Conservation (phyloP, 176 grass and related monocot species). For the Dactylis glomerata region DNA sequence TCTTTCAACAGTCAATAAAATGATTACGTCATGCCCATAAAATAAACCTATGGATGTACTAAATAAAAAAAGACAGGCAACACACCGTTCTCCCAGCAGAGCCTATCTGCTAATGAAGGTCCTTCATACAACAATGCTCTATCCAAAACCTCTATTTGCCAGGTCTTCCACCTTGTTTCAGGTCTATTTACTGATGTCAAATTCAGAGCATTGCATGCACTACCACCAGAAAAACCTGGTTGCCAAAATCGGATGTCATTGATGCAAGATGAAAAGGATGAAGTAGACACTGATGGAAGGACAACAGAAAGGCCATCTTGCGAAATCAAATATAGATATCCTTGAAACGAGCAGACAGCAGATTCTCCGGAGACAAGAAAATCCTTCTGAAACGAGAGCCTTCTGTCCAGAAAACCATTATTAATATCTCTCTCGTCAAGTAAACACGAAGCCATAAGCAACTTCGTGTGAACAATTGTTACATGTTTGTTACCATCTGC, state of each 20-base stretch:
- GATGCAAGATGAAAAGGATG: conserved; percentile 35
- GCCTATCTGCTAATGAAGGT: conserved; percentile 56
- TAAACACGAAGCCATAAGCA: conserved; percentile 38
- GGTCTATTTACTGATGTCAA: conserved; percentile 38
- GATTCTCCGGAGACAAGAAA: conserved; percentile 53
- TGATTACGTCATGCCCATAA: neutral
- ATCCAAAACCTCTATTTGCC: conserved; percentile 95
- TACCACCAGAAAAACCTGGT: conserved; percentile 29
- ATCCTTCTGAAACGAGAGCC: conserved; percentile 41
- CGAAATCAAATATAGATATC: conserved; percentile 83
- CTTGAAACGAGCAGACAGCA: conserved; percentile 73
- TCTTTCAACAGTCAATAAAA: neutral
- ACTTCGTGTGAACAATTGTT: conserved; percentile 61
- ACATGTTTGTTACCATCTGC: conserved; percentile 37
- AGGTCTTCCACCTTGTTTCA: conserved; percentile 56
- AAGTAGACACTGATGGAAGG: conserved; percentile 74
- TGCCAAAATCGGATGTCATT: conserved; percentile 50
- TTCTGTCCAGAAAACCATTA: conserved; percentile 21
- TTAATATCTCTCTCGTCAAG: conserved; percentile 48
- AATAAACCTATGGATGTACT: neutral
- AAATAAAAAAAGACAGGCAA: conserved; percentile 24
- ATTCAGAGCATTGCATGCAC: conserved; percentile 42
- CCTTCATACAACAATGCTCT: conserved; percentile 85
- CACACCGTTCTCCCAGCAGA: conserved; percentile 85
- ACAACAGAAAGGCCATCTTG: conserved; percentile 69